Conservation (phyloP, 805 yeast genomes). For the Myxozyma nipponensis region DNA sequence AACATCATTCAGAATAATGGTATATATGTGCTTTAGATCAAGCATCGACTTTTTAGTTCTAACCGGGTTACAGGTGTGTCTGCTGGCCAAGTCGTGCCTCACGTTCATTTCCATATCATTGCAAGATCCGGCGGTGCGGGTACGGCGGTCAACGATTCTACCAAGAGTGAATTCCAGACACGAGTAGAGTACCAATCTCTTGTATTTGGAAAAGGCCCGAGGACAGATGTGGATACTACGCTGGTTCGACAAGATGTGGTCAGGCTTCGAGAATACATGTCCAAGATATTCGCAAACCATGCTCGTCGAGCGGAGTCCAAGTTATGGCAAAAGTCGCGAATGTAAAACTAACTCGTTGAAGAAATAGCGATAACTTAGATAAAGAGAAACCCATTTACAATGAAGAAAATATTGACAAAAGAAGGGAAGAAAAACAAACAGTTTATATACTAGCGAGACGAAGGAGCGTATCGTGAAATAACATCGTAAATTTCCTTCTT, state of each 20-base stretch:
- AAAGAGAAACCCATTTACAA: background rate
- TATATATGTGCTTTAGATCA: too few relatives aligned
- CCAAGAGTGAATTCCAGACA: background rate
- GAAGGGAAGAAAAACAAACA: background rate
- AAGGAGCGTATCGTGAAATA: background rate
- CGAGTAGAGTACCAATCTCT: background rate
- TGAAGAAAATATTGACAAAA: background rate
- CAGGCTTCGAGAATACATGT: background rate
- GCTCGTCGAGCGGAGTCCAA: background rate
- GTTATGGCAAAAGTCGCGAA: background rate
- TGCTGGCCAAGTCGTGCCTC: constrained; percentile 91
- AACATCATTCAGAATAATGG: constrained; percentile 55
- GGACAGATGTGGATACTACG: background rate
- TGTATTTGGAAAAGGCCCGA: background rate
- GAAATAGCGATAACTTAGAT: background rate
- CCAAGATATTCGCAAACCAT: background rate
- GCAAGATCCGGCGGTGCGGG: constrained; percentile 62
- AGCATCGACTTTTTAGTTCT: background rate
- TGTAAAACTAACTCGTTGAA: constrained; percentile 1
- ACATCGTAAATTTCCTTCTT: constrained; percentile 7
- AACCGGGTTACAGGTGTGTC: constrained; percentile 40
- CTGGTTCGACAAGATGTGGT: background rate
- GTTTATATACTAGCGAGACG: background rate
- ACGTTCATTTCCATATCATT: constrained; percentile 86
- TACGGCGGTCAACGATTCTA: too few relatives aligned